These are phyloP conservation scores for Begonia masoniana DNA, from an alignment of 306 rosid genomes.

Conservation along the genomic window DNA sequence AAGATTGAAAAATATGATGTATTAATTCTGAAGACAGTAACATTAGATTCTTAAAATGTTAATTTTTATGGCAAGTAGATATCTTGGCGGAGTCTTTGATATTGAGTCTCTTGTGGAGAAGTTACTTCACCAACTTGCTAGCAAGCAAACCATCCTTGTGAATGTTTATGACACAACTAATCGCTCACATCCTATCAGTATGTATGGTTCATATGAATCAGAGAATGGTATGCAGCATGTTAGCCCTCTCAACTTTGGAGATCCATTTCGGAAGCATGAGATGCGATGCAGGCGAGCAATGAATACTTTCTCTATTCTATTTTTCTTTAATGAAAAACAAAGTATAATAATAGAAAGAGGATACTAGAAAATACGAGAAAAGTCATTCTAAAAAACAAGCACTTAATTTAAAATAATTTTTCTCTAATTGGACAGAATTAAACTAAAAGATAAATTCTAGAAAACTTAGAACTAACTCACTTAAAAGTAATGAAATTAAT, in stretches of 20 bases:
- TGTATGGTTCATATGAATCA: constrained; percentile 65
- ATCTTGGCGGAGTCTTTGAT: constrained; percentile 79
- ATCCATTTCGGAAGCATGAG: constrained; percentile 80
- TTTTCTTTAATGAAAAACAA: too few relatives aligned
- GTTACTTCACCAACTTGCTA: constrained; percentile 88
- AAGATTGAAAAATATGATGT: too few relatives aligned
- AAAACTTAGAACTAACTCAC: too few relatives aligned
- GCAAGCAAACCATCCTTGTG: constrained; percentile 85
- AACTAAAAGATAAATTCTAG: too few relatives aligned
- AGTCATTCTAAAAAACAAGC: too few relatives aligned
- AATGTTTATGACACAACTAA: constrained; percentile 79
- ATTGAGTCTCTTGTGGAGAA: constrained; percentile 82
- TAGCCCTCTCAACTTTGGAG: constrained; percentile 71
- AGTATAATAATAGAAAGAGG: too few relatives aligned
- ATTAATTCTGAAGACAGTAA: too few relatives aligned
- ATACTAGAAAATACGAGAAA: too few relatives aligned
- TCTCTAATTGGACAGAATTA: too few relatives aligned
- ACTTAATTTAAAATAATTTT: too few relatives aligned
- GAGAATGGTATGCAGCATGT: constrained; percentile 57
- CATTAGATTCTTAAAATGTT: too few relatives aligned
- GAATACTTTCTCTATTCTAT: not conserved
- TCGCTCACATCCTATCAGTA: constrained; percentile 45
- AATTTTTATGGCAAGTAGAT: constrained; percentile 19
- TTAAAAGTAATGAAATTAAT: too few relatives aligned
- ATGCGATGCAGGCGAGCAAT: constrained; percentile 82